Base-by-base conservation (phyloP, 2,329 filamentous ascomycete genomes). In the Botrytis sinoallii region DNA sequence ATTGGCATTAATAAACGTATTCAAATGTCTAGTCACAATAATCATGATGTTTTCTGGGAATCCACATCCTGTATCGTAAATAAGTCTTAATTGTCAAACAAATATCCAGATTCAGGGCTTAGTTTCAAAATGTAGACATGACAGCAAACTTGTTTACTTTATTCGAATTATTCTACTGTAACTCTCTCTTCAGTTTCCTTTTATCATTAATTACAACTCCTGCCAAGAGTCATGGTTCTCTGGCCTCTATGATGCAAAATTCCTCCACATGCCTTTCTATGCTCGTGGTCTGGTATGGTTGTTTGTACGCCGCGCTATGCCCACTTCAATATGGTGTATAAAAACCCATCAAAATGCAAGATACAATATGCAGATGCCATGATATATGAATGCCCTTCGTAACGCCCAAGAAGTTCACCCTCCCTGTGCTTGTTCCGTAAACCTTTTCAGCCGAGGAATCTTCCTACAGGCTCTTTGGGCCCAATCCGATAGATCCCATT, bases 301-400 rank as follows among this genome's bases (percentile, higher is more conserved):
- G 48, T 68, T 16, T 48, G 42, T 71, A 71, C 69, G 69, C 69
- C 69, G 57, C 69, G 69, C 69, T 64, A 71, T 71, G 69, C 69
- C 57, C 57, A 40, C 64, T 25, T 32, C 32, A 64, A 64, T 48
- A 46, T 46, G 35, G 29, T 61, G 7, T 7, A 48, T 52, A 25
- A 71, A 71, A 64, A 44, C 46, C 3, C 14, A 52, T 63, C 42
- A 71, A 63, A 71, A 63, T 64, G 69, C 35, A 52, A 40, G 20
- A 46, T 70, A 55, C 40, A 52, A 42, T 22, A 64, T 48, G 48
- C 65, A 71, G 16, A 70, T 70, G 68, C 29, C 42, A 38, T n/a
- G 22, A 40, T n/a, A 22, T 52, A n/a, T 42, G 16, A 55, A 57
- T 42, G 25, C 48, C 48, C 48, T 64, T 71, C 42, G 12, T 40